phyloP scores from a whole-genome alignment of 2,329 filamentous ascomycete genomes.

The Dissoconium aciculare region DNA sequence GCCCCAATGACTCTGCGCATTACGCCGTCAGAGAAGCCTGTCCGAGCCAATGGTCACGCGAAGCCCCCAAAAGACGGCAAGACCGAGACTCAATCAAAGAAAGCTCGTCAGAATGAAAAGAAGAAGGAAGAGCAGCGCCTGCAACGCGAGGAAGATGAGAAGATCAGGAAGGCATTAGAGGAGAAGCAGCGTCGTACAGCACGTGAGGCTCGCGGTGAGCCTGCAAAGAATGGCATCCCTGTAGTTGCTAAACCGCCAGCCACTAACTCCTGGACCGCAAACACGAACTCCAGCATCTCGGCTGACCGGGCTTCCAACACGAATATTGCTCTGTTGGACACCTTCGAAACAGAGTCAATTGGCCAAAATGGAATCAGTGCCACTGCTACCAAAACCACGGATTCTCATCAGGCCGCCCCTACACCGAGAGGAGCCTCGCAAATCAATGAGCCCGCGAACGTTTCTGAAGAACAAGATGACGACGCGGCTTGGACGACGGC shows the following conservation, averaged over 20 bases:
- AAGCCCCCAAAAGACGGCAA: slow-evolving; percentile 41
- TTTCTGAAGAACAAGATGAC: slow-evolving; percentile 31
- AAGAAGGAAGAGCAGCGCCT: slow-evolving; percentile 72
- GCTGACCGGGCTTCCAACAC: slow-evolving; percentile 1
- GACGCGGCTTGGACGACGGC: slow-evolving; percentile 45
- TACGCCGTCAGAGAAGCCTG: slow-evolving; percentile 47
- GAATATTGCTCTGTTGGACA: slow-evolving; percentile 32
- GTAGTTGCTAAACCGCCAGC: slow-evolving; percentile 32
- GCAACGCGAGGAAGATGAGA: slow-evolving; percentile 61
- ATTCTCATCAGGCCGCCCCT: slow-evolving; percentile 19
- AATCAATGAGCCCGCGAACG: slow-evolving; percentile 44
- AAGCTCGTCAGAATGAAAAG: slow-evolving; percentile 81
- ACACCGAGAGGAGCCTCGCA: slow-evolving; percentile 40
- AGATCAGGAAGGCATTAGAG: slow-evolving; percentile 56
- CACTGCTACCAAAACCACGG: slow-evolving; percentile 27
- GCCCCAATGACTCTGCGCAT: slow-evolving; percentile 66
- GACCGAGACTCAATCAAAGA: slow-evolving; percentile 61
- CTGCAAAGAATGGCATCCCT: slow-evolving; percentile 61
- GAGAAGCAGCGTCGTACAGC: slow-evolving; percentile 75
- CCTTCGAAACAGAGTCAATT: slow-evolving; percentile 33
- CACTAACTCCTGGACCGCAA: slow-evolving; percentile 41
- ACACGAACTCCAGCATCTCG: neutral
- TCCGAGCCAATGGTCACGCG: slow-evolving; percentile 42
- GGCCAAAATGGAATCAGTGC: slow-evolving; percentile 24
- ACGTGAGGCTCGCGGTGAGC: slow-evolving; percentile 65